Evolutionary conservation across 352 stramenopile genomes (phyloP), one percentile per base, ranked within the genome.

Genomic region (Phytophthora pinifolia): DNA sequence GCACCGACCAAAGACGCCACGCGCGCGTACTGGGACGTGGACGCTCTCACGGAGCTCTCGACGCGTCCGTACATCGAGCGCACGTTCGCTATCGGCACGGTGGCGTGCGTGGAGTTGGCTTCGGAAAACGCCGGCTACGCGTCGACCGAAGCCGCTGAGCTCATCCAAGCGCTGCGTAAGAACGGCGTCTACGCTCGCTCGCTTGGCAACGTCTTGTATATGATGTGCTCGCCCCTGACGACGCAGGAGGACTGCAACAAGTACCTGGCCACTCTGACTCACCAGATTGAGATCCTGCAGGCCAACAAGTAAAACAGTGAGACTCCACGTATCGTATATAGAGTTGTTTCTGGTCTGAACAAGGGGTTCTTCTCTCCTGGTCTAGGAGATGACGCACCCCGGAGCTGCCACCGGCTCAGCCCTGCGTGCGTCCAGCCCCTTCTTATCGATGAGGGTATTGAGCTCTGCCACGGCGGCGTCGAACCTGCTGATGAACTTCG

Each of bases 191-290:
- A 94, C 53, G 84, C 84, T 42, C 84, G 84, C 33, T 74, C 84
- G 10, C 68, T 94, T 0, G 84, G 84, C 25, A 94, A 92, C 51
- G 82, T 92, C 46, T 46, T 94, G 33, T 94, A 94, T 63, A 65
- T 94, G 52, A 94, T 94, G 82, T 90, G 79, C 60, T 92, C 84
- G 7, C 84, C 84, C 0, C 61, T 94, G 0, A 92, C 80, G 20
- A 83, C 80, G 4, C 65, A 72, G 34, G 61, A 66, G 34, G 78
- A 89, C 39, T 92, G 82, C 53, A 65, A 63, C 49, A 74, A 74
- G 38, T 86, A 88, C 46, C 72, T 92, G 15, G 36, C 53, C 5
- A 75, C 55, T 8, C 54, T 92, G 33, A 79, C 61, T 20, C 39
- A 55, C 14, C 58, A 88, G 53, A 61, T 89, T n/a, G 55, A 69